A percentile compares a stretch with the other conserved stretches of the same genome.
These are phyloP conservation scores for Mycena chlorophos DNA, from an alignment of 768 basidiomycete species.

Conservation along the genomic window DNA sequence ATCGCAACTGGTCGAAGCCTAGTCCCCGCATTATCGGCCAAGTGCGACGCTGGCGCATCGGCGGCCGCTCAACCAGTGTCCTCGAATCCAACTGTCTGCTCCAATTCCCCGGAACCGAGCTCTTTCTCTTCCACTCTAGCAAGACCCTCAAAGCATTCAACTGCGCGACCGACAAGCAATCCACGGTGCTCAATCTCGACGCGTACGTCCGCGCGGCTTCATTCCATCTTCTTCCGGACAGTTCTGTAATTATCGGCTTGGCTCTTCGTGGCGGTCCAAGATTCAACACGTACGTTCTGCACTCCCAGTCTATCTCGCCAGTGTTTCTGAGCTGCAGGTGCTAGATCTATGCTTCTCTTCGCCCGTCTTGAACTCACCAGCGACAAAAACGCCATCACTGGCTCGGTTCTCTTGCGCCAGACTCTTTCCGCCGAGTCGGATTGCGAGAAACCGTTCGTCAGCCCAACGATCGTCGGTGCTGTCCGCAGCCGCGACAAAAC, in stretches of 20 bases:
- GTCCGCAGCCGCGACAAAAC: constrained; percentile 5
- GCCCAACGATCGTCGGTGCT: constrained; percentile 14
- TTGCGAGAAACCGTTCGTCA: constrained; percentile 18
- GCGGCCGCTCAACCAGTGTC: constrained; percentile 5
- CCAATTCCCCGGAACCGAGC: constrained; percentile 12
- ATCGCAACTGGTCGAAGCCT: constrained; percentile 13
- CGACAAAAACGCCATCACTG: background rate
- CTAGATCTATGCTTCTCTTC: constrained; percentile 11
- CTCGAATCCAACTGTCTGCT: constrained; percentile 16
- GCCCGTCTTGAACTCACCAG: background rate
- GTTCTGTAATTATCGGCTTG: constrained; percentile 12
- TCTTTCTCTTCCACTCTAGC: constrained; percentile 15
- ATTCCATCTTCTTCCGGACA: constrained; percentile 12
- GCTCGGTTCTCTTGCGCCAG: constrained; percentile 4
- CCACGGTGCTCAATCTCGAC: constrained; percentile 10
- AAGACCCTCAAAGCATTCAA: constrained; percentile 14
- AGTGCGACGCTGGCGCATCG: constrained; percentile 5
- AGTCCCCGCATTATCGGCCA: constrained; percentile 9
- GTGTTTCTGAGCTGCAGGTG: background rate
- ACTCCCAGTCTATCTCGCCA: background rate
- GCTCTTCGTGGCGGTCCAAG: constrained; percentile 11
- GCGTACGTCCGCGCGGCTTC: constrained; percentile 9
- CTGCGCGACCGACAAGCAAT: constrained; percentile 1
- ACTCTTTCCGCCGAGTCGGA: constrained; percentile 5
- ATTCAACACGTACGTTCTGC: constrained; percentile 13